Conservation (phyloP, 768 basidiomycete genomes). For the Amanita pseudoporphyria region DNA sequence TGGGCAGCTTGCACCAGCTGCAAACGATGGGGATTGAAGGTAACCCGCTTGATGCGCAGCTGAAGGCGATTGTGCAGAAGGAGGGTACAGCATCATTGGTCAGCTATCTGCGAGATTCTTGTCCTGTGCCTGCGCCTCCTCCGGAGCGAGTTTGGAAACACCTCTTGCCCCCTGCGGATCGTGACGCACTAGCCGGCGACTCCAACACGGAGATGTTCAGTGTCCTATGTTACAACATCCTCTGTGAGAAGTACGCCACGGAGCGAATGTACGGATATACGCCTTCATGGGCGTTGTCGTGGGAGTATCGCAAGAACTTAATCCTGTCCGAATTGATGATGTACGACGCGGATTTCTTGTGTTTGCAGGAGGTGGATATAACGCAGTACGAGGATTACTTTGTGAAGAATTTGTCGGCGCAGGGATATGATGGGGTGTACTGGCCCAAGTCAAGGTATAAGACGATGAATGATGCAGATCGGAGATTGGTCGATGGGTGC, state of each 20-base stretch:
- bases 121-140: constrained; percentile 71
- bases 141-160: constrained; percentile 74
- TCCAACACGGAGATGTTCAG: constrained; percentile 68
- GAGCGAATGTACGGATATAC: constrained; percentile 91
- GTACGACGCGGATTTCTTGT: constrained; percentile 82
- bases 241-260: constrained; percentile 87
- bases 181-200: constrained; percentile 51
- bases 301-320: constrained; percentile 87
- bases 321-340: constrained; percentile 79
- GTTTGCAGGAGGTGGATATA: constrained; percentile 92
- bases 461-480: constrained; percentile 85
- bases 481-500: constrained; percentile 88
- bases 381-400: constrained; percentile 92
- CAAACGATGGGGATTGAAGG: constrained; percentile 94
- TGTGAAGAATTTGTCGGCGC: constrained; percentile 53
- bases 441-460: constrained; percentile 90
- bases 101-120: constrained; percentile 87
- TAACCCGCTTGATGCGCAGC: constrained; percentile 77
- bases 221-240: constrained; percentile 86
- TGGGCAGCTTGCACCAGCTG: constrained; percentile 86
- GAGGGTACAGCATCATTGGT: constrained; percentile 91
- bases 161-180: constrained; percentile 47
- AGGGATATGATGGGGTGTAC: constrained; percentile 86
- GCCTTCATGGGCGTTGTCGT: constrained; percentile 91
- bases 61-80: constrained; percentile 82